Base-by-base conservation (phyloP, 192 early-diverging fungal genomes). In the Backusella parvicylindrica region DNA sequence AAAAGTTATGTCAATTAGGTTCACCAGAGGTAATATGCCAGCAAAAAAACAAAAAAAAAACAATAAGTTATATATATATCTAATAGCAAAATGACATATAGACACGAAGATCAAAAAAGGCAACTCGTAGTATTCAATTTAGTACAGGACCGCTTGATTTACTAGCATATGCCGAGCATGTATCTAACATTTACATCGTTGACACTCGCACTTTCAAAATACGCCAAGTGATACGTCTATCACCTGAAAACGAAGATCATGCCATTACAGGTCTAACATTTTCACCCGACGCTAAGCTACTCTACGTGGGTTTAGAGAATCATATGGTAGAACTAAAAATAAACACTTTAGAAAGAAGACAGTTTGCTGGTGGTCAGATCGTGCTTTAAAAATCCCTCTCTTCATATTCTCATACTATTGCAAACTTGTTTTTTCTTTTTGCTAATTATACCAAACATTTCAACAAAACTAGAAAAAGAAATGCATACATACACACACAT, bases 81-180 rank as follows among this genome's bases (percentile, higher is more conserved):
- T 37, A 21, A 68, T 9, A 13, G 12, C 38, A 6, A 30, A 5
- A 12, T 47, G 11, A 36, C 43, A 6, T 35, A 38, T 64, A 91
- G 86, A 83, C 86, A 70, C 83, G 89, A n/a, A 88, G 88, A 75
- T 84, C 87, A 33, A 92, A 94, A 82, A 89, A 94, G 47, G 75
- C 80, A 70, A 87, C 76, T 70, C 91, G 97, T 30, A 95, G 91
- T 75, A 94, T 97, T 47, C 97, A 99, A 79, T 99, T 96, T 76
- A 92, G 95, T 9, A 90, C 92, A n/a, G 95, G 95, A 23, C 91
- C 94, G 0, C 86, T 97, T 43, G 97, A 99, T 83, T 80, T 99
- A 31, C 80, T 99, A 30, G 83, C 88, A 21, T 93, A 87, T 63
- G 90, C 92, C 35, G 97, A 60, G 87, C 93, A 94, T 74, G 86